A percentile compares a stretch with the other conserved stretches of the same genome.
These are phyloP conservation scores for Mrakia gelida DNA, from an alignment of 768 basidiomycete species.

Conservation along the genomic window DNA sequence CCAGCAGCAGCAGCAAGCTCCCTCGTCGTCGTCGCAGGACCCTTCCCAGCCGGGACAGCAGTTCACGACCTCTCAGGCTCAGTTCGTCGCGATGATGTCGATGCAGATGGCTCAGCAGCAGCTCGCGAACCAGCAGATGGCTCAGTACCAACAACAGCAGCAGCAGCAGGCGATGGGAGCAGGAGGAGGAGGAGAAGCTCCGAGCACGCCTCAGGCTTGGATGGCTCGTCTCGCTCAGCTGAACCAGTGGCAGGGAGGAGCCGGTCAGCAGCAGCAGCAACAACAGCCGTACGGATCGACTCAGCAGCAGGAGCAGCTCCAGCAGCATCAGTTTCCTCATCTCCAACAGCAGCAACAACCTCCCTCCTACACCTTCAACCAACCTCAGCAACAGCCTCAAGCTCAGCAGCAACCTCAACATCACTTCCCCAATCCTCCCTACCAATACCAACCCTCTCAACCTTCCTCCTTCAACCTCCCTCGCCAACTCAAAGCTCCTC, in stretches of 20 bases:
- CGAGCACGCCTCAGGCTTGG: not conserved
- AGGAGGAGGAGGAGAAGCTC: not conserved
- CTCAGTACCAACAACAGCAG: slow-evolving; percentile 16
- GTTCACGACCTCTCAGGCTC: not conserved
- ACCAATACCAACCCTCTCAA: not conserved
- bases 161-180: not conserved
- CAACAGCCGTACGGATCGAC: not conserved
- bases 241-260: slow-evolving; percentile 9
- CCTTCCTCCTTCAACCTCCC: not conserved
- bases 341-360: not conserved
- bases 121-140: slow-evolving; percentile 8
- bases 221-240: slow-evolving; percentile 13
- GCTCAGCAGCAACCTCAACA: not conserved
- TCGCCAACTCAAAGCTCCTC: slow-evolving; percentile 20
- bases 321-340: not conserved
- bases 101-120: slow-evolving; percentile 18
- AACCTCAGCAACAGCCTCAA: slow-evolving; percentile 9
- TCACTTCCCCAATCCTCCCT: not conserved
- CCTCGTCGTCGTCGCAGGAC: not conserved
- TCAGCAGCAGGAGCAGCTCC: not conserved
- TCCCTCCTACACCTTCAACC: not conserved
- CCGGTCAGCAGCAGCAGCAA: slow-evolving; percentile 16
- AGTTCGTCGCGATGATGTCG: slow-evolving; percentile 14
- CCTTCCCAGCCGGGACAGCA: not conserved
- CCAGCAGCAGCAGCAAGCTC: slow-evolving; percentile 5